phyloP scores from a whole-genome alignment of 352 stramenopile genomes.

The Globisporangium recalcitrans region DNA sequence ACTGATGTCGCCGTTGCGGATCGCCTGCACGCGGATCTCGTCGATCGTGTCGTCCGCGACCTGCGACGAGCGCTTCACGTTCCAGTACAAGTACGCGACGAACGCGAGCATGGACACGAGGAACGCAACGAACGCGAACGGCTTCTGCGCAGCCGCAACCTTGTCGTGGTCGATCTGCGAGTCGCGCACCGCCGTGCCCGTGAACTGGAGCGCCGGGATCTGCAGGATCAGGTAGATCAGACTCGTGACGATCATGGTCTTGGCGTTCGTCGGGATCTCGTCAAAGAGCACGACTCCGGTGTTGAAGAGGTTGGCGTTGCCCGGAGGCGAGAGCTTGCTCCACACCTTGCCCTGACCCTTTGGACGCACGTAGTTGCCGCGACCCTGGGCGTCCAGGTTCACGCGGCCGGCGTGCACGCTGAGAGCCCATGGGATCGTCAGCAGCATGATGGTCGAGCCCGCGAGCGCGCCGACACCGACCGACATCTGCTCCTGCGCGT shows the following conservation, averaged over 20 bases:
- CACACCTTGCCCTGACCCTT: conserved; percentile 70
- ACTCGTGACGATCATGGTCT: conserved; percentile 90
- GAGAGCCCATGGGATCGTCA: conserved; percentile 97
- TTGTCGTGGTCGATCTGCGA: conserved; percentile 54
- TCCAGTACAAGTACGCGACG: conserved; percentile 89
- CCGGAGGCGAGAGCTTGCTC: conserved; percentile 81
- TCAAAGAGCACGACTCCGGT: conserved; percentile 81
- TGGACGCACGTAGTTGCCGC: conserved; percentile 79
- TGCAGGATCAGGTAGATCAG: conserved; percentile 96
- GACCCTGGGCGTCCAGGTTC: conserved; percentile 87
- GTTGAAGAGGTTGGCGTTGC: conserved; percentile 52
- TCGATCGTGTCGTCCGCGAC: conserved; percentile 64
- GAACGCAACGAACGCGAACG: conserved; percentile 87
- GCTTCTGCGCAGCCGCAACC: conserved; percentile 82
- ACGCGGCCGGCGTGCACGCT: conserved; percentile 92
- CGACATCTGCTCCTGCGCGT: conserved; percentile 92
- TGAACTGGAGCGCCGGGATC: conserved; percentile 88
- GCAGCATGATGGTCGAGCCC: conserved; percentile 98
- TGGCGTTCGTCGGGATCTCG: conserved; percentile 86
- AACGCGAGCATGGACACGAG: conserved; percentile 89
- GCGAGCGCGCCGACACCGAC: conserved; percentile 97
- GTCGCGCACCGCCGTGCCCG: conserved; percentile 57
- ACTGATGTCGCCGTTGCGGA: conserved; percentile 68
- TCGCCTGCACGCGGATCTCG: conserved; percentile 65
- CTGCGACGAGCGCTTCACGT: conserved; percentile 76